A percentile compares a stretch with the other conserved stretches of the same genome.
phyloP scores from a whole-genome alignment of 2,329 filamentous ascomycete genomes.

The Pestalotiopsis sp. region DNA sequence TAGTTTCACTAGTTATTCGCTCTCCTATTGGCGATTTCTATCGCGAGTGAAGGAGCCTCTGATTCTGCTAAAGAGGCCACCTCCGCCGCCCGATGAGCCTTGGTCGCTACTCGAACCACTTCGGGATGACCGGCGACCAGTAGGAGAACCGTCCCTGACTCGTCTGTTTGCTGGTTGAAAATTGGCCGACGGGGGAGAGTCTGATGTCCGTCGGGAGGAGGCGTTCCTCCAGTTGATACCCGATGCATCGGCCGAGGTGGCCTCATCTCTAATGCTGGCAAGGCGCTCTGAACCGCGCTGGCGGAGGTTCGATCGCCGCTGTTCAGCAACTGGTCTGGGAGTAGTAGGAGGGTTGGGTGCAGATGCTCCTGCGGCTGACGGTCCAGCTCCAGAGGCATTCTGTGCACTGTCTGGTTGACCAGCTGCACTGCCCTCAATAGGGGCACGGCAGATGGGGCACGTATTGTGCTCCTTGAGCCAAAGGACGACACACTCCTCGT shows the following conservation, averaged over 20 bases:
- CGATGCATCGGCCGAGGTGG: conserved; percentile 21
- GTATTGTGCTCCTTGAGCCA: conserved; percentile 94
- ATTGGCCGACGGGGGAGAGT: conserved; percentile 27
- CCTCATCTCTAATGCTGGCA: conserved; percentile 16
- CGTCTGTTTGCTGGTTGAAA: conserved; percentile 21
- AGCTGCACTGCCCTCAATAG: conserved; percentile 47
- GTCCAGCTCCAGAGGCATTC: conserved; percentile 14
- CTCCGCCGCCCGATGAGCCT: conserved; percentile 34
- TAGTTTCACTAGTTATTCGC: background rate
- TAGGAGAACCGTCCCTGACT: conserved; percentile 30
- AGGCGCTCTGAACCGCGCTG: conserved; percentile 24
- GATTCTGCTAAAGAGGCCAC: conserved; percentile 47
- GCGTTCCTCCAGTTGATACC: conserved; percentile 17
- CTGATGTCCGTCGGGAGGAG: conserved; percentile 24
- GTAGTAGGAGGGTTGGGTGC: conserved; percentile 19
- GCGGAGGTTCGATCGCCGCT: conserved; percentile 24
- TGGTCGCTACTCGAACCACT: conserved; percentile 34
- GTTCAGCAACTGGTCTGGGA: conserved; percentile 20
- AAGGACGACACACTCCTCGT: conserved; percentile 76
- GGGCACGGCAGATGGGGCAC: conserved; percentile 77
- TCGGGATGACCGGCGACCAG: conserved; percentile 25
- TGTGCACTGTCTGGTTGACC: conserved; percentile 23
- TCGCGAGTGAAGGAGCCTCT: conserved; percentile 41
- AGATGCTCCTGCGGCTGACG: conserved; percentile 11
- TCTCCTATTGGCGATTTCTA: conserved; percentile 8